phyloP scores from a whole-genome alignment of 1,284 basidiomycete species.

The Hypsizygus ulmarius region DNA sequence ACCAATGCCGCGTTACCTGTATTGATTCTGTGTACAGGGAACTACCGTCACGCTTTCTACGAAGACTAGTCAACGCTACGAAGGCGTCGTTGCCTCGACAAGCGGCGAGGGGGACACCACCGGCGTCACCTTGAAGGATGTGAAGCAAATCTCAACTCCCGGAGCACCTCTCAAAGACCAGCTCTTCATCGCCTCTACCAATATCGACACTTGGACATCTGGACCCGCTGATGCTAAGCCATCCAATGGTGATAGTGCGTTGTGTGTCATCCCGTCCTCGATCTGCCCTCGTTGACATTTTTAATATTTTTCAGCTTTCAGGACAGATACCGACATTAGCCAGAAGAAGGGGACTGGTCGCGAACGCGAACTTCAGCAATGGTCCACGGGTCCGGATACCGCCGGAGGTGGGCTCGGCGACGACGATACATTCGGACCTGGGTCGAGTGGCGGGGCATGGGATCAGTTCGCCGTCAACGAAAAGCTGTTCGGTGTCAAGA shows the following conservation, averaged over 20 bases:
- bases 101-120: slow-evolving; percentile 60
- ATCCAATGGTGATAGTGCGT: slow-evolving; percentile 65
- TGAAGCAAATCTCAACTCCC: slow-evolving; percentile 61
- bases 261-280: slow-evolving; percentile 2
- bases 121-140: slow-evolving; percentile 73
- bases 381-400: slow-evolving; percentile 50
- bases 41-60: slow-evolving; percentile 70
- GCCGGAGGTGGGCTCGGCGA: slow-evolving; percentile 39
- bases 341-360: slow-evolving; percentile 50
- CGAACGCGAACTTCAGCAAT: slow-evolving; percentile 84
- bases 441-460: slow-evolving; percentile 59
- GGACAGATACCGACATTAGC: slow-evolving; percentile 87
- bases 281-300: not conserved
- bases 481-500: slow-evolving; percentile 88
- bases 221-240: slow-evolving; percentile 69
- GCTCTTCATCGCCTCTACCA: slow-evolving; percentile 64
- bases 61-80: slow-evolving; percentile 65
- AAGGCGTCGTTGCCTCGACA: slow-evolving; percentile 67
- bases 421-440: slow-evolving; percentile 66
- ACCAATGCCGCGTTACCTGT: slow-evolving; percentile 7
- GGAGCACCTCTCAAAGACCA: slow-evolving; percentile 66
- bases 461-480: slow-evolving; percentile 98
- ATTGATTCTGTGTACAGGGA: slow-evolving; percentile 43
- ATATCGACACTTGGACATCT: slow-evolving; percentile 69
- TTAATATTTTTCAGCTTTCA: slow-evolving; percentile 58